Evolutionary conservation across 108 stramenopile species (phyloP), one percentile per base, ranked within the genome.

Genomic region (Cyclostephanos tholiformis): DNA sequence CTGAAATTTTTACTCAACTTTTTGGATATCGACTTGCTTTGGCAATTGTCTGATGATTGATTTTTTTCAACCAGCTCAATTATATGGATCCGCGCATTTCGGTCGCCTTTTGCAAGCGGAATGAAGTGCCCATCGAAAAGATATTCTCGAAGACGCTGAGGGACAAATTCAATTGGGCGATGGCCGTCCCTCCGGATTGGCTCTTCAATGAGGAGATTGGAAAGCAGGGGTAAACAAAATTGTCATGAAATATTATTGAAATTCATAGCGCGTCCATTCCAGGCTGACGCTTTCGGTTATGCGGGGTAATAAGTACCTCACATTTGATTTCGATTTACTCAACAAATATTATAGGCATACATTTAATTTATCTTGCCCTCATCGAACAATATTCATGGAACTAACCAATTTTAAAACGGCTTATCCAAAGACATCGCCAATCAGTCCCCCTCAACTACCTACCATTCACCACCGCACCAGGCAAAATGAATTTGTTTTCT

Each of bases 131-230:
- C 1, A 95, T 98, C 49, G 97, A 97, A 74, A 96, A 95, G 65
- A 84, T 98, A 17, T 99, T 99, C 74, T 93, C 98, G 59, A 95
- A 92, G 59, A 97, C 98, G 0, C 80, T 99, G 69, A 87, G 95
- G 16, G 97, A 98, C 69, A 99, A 99, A 80, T 99, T 99, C 79
- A 96, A 96, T 61, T 99, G 99, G 99, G 95, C 99, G n/a, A 98
- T 98, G 97, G 95, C 95, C 25, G 98, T 98, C 22, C 82, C 85
- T 23, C 95, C 97, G 16, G 89, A 90, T 20, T 99, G 98, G 97
- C 82, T 90, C 56, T 98, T 99, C 74, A 94, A 95, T 53, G 93
- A 85, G 46, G 84, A 89, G 70, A 88, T 94, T 64, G 88, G 83
- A 1, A 78, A 79, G 49, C 81, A 80, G 65, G 80, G 68, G 26